These are phyloP conservation scores for Lactarius akahatsu DNA, from an alignment of 768 basidiomycete genomes.

Conservation along the genomic window DNA sequence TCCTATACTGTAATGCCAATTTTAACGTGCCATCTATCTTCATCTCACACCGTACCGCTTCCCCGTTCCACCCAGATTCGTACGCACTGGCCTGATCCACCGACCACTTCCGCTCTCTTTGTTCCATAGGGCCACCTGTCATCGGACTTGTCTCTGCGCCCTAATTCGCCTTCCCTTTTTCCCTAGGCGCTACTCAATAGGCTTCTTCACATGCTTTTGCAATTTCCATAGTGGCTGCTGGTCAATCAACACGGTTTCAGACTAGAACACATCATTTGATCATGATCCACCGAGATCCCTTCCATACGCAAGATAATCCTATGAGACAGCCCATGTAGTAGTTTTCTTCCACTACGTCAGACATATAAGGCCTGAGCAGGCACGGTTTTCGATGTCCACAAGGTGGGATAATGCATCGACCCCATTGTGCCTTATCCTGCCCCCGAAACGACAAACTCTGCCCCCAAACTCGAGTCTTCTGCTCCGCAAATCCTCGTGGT, in stretches of 20 bases:
- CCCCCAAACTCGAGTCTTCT: background rate
- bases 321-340: background rate
- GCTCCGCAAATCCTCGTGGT: background rate
- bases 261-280: constrained; percentile 1
- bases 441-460: too few relatives aligned
- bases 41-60: background rate
- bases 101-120: background rate
- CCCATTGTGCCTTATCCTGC: background rate
- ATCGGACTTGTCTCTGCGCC: constrained; percentile 24
- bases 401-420: background rate
- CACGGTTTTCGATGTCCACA: background rate
- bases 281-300: background rate
- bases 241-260: background rate
- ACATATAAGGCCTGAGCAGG: background rate
- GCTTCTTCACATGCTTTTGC: constrained; percentile 5
- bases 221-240: background rate
- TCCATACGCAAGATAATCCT: background rate
- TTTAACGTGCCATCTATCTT: background rate
- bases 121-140: background rate
- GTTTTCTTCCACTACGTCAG: background rate
- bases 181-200: background rate
- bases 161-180: background rate
- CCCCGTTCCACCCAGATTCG: background rate
- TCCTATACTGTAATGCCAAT: background rate
- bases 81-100: background rate